A percentile compares a stretch with the other conserved stretches of the same genome.
Conservation (phyloP, 2,329 filamentous ascomycete species). For the Claviceps lovelessii region DNA sequence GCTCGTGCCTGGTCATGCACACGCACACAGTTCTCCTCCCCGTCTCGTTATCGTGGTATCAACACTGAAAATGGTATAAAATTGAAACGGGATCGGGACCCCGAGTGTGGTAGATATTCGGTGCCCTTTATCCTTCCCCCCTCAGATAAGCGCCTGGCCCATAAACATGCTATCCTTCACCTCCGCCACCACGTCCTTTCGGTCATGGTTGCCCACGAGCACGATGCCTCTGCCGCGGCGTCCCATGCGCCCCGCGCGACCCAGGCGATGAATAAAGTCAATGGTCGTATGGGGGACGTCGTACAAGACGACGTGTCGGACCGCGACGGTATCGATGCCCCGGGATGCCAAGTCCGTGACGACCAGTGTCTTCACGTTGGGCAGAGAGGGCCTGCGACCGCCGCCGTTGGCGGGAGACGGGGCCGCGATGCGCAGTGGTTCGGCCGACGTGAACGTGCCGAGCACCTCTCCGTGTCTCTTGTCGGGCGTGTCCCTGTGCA, state of each 20-base stretch:
- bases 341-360: slow-evolving; percentile 85
- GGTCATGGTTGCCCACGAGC: slow-evolving; percentile 75
- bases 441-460: slow-evolving; percentile 50
- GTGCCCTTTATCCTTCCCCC: no score
- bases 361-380: slow-evolving; percentile 80
- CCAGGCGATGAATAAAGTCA: slow-evolving; percentile 93
- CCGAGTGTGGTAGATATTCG: no score
- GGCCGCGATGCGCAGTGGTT: slow-evolving; percentile 23
- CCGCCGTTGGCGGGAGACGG: slow-evolving; percentile 14
- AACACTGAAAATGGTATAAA: neutral
- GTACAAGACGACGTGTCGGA: slow-evolving; percentile 83
- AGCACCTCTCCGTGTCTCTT: slow-evolving; percentile 65
- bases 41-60: neutral
- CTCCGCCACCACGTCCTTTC: slow-evolving; percentile 80
- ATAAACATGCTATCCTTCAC: slow-evolving; percentile 82
- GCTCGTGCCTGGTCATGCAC: neutral
- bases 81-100: no score
- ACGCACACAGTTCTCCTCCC: neutral
- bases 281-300: slow-evolving; percentile 97
- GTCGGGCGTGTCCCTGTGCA: slow-evolving; percentile 73
- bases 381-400: slow-evolving; percentile 36
- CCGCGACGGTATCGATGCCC: slow-evolving; percentile 86
- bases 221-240: slow-evolving; percentile 80
- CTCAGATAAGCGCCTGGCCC: slow-evolving; percentile 60
- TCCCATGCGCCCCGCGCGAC: slow-evolving; percentile 84